These are phyloP conservation scores for Globisporangium nunn DNA, from an alignment of 352 stramenopile genomes.

Conservation along the genomic window DNA sequence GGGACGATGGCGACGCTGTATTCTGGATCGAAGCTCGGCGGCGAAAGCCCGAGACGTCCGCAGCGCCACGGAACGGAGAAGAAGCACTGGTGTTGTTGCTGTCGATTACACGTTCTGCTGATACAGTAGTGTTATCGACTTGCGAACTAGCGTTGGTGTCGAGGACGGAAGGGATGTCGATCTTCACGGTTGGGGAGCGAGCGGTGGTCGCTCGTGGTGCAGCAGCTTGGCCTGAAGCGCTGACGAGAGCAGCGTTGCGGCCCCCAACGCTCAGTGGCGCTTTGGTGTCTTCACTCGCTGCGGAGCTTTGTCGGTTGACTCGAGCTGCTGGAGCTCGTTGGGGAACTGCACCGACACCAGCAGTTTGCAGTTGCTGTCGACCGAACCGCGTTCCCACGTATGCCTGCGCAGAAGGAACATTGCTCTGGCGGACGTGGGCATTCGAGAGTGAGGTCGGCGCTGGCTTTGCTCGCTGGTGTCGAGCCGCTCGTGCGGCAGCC, in stretches of 20 bases:
- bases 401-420: background rate
- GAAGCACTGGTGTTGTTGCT: background rate
- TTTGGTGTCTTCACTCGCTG: background rate
- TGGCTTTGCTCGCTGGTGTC: constrained; percentile 1
- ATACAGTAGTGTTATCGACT: background rate
- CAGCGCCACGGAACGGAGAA: background rate
- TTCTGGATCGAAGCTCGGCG: constrained; percentile 6
- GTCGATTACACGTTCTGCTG: background rate
- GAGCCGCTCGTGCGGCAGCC: background rate
- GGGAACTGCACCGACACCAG: background rate
- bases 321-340: background rate
- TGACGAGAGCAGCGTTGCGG: background rate
- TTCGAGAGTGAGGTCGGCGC: background rate
- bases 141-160: background rate
- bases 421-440: background rate
- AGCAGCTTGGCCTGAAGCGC: background rate
- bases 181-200: constrained; percentile 5
- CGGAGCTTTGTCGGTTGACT: background rate
- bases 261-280: background rate
- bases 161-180: constrained; percentile 12
- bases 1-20: background rate
- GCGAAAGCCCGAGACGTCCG: background rate
- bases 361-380: background rate
- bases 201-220: background rate
- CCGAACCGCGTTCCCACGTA: background rate